Percentiles rank a stretch among this genome's conserved stretches.
Evolutionary conservation across 179 eudicot species (phyloP).

Genomic region (Spinacia oleracea): DNA sequence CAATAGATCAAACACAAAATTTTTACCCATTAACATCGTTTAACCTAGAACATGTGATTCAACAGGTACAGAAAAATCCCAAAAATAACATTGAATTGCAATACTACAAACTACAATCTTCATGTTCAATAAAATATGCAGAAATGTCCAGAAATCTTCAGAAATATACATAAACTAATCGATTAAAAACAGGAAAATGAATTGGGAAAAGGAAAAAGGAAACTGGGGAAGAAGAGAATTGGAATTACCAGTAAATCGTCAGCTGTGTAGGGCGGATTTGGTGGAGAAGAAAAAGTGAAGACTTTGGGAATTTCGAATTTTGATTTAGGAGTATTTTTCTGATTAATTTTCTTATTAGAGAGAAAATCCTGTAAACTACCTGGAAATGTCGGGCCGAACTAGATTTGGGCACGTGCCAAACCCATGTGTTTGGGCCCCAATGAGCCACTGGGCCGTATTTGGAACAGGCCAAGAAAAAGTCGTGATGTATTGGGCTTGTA

Average conservation of each 20-base stretch:
- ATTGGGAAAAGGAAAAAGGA: not conserved
- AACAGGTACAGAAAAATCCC: not conserved
- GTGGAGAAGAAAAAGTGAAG: not conserved
- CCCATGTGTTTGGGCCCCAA: too few species aligned
- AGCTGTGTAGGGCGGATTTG: not conserved
- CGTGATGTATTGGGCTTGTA: too few species aligned
- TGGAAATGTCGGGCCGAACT: too few species aligned
- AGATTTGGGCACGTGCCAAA: too few species aligned
- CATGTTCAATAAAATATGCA: not conserved
- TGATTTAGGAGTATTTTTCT: not conserved
- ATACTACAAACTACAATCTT: not conserved
- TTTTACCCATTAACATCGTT: not conserved
- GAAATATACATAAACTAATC: not conserved
- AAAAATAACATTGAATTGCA: not conserved
- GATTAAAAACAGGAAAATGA: not conserved
- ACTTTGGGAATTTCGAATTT: not conserved
- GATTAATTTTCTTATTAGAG: too few species aligned
- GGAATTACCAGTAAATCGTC: not conserved
- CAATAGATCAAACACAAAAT: not conserved
- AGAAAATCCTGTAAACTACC: too few species aligned
- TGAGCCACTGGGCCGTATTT: too few species aligned
- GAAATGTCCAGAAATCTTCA: not conserved
- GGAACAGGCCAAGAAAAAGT: too few species aligned
- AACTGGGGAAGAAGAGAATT: not conserved
- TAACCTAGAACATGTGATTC: too few species aligned